These are phyloP conservation scores for Kandelia obovata DNA, from an alignment of 345 rosid species.

Conservation along the genomic window DNA sequence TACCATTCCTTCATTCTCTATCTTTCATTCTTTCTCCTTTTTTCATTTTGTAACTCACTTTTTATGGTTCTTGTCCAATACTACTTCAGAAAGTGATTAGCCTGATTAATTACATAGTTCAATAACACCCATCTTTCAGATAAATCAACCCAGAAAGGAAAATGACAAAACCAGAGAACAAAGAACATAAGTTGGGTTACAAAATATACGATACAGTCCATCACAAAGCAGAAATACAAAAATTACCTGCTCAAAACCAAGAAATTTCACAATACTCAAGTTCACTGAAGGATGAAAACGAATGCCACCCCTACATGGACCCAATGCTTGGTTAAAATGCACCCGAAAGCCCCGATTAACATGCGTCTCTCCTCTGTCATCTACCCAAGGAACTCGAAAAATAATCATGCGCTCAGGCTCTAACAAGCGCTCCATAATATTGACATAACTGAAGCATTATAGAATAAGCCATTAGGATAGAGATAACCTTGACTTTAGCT, in stretches of 20 bases:
- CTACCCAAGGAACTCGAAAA: conserved; percentile 96
- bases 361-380: conserved; percentile 97
- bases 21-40: background rate
- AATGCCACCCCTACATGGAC: conserved; percentile 96
- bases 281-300: conserved; percentile 92
- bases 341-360: conserved; percentile 94
- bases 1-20: conserved; percentile 1
- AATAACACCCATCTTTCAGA: too few species aligned
- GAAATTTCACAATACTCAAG: conserved; percentile 87
- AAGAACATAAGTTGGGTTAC: conserved; percentile 2
- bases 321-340: conserved; percentile 90
- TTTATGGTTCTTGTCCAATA: background rate
- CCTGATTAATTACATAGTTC: conserved; percentile 6
- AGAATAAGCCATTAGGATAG: conserved; percentile 18
- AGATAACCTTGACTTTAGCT: conserved; percentile 11
- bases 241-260: conserved; percentile 91
- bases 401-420: conserved; percentile 93
- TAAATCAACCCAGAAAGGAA: conserved; percentile 9
- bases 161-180: background rate
- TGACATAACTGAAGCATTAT: conserved; percentile 70
- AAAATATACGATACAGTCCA: conserved; percentile 14
- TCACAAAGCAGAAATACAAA: conserved; percentile 8
- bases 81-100: background rate
- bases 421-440: conserved; percentile 86
- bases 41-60: too few species aligned